Evolutionary conservation across 352 stramenopile species (phyloP), one percentile per base, ranked within the genome.

Genomic region (Nothophytophthora sp.): DNA sequence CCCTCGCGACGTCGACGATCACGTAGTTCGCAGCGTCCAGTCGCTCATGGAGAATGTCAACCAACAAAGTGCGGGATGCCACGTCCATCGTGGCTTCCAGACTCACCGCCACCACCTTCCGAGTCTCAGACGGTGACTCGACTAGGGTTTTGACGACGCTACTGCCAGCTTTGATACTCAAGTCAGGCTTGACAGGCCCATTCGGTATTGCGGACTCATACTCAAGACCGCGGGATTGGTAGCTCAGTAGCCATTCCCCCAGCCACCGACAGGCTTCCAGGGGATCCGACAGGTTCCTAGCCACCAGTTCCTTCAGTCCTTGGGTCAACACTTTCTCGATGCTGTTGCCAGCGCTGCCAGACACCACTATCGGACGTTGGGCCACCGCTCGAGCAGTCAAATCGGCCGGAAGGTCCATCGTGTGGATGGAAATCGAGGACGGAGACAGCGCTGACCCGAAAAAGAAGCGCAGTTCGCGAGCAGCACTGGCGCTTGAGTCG

Each of bases 391-490:
- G 36, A 40, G 19, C 28, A 4, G 30, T 54, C 28, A 58, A 5
- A 1, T 37, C 5, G 5, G n/a, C 13, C 25, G 8, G 1, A 18
- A n/a, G n/a, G n/a, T 19, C 33, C 8, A 42, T 29, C 12, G 39
- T 20, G 4, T 43, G 42, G 5, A 36, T 35, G 3, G 43, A 12
- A 20, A 38, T 28, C 29, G 51, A 52, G 16, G 56, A 65, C 16
- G 50, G 55, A 49, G 11, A 66, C 2, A 16, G 59, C 30, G 22
- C 22, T 58, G 33, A n/a, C n/a, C 77, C 72, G 43, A 96, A 96
- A 53, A 91, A 92, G 35, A 96, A 92, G 7, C 49, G 50, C 28
- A 93, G 47, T 48, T 97, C 88, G 5, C 86, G 73, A 3, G 53
- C 49, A 9, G 88, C 86, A 36, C 69, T 89, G 6, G 30, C 38